A percentile compares a stretch with the other conserved stretches of the same genome.
These are phyloP conservation scores for Syzygium jambos DNA, from an alignment of 345 rosid species.

Conservation along the genomic window DNA sequence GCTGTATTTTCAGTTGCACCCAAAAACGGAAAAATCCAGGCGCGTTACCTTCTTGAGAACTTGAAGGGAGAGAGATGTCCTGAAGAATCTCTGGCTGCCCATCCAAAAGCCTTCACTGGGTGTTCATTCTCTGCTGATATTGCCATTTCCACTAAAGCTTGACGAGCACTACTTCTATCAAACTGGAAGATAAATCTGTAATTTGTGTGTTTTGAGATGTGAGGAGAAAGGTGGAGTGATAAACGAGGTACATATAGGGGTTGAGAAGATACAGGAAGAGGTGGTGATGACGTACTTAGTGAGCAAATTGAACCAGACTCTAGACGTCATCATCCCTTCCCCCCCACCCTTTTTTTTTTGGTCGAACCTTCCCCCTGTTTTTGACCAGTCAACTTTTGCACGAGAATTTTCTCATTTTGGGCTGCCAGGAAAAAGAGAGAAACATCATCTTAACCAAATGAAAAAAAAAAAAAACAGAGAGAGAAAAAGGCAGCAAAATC, in stretches of 20 bases:
- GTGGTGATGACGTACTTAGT: neutral
- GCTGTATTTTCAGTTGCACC: neutral
- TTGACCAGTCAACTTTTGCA: neutral
- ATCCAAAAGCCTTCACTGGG: conserved; percentile 4
- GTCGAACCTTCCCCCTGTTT: no score
- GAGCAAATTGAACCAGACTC: neutral
- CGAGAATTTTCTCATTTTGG: neutral
- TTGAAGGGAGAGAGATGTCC: conserved; percentile 5
- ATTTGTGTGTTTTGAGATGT: neutral
- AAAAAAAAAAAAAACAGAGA: no score
- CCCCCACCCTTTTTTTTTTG: no score
- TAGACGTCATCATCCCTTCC: neutral
- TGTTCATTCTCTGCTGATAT: neutral
- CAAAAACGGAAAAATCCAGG: neutral
- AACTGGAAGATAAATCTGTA: neutral
- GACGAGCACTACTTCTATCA: neutral
- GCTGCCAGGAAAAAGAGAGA: neutral
- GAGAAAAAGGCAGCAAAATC: neutral
- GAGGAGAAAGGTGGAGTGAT: neutral
- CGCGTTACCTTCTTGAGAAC: conserved; percentile 11
- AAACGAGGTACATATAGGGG: neutral
- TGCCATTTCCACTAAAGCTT: neutral
- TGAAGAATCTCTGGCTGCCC: conserved; percentile 14
- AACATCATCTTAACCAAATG: neutral
- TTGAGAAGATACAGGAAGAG: neutral